Evolutionary conservation across 2,329 filamentous ascomycete genomes (phyloP).

Genomic region (Beauveria pseudobassiana): DNA sequence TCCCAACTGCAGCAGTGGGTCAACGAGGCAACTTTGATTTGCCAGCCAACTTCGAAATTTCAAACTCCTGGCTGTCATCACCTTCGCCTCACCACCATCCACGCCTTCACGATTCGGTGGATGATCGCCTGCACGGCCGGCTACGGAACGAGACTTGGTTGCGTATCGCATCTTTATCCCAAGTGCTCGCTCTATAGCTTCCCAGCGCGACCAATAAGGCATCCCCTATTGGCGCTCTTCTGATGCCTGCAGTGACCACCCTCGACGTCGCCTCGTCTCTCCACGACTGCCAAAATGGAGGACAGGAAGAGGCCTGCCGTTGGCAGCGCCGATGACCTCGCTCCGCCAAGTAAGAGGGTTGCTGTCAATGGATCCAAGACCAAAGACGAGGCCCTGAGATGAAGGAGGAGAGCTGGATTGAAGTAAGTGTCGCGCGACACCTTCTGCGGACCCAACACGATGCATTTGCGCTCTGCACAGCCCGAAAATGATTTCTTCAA

Average conservation of each 20-base stretch:
- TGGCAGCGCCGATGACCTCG: slow-evolving; percentile 71
- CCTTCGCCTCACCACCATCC: slow-evolving; percentile 27
- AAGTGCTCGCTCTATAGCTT: slow-evolving; percentile 21
- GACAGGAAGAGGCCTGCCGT: slow-evolving; percentile 94
- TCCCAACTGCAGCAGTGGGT: slow-evolving; percentile 29
- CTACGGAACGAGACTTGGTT: slow-evolving; percentile 28
- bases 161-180: slow-evolving; percentile 21
- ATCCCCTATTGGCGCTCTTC: slow-evolving; percentile 34
- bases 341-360: slow-evolving; percentile 86
- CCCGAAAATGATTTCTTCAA: background rate
- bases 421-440: slow-evolving; percentile 48
- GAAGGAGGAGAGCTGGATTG: slow-evolving; percentile 55
- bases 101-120: slow-evolving; percentile 24
- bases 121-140: slow-evolving; percentile 28
- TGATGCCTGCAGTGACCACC: slow-evolving; percentile 82
- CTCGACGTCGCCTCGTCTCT: slow-evolving; percentile 64
- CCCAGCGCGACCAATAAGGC: slow-evolving; percentile 21
- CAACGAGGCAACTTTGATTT: slow-evolving; percentile 28
- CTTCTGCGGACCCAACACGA: slow-evolving; percentile 9
- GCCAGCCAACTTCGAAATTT: slow-evolving; percentile 38
- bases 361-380: slow-evolving; percentile 70
- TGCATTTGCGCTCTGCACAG: background rate
- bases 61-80: slow-evolving; percentile 31
- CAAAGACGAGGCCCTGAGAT: slow-evolving; percentile 48
- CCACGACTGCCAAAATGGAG: slow-evolving; percentile 93